phyloP scores from a whole-genome alignment of 208 protist genomes.

The Balamuthia mandrillaris region DNA sequence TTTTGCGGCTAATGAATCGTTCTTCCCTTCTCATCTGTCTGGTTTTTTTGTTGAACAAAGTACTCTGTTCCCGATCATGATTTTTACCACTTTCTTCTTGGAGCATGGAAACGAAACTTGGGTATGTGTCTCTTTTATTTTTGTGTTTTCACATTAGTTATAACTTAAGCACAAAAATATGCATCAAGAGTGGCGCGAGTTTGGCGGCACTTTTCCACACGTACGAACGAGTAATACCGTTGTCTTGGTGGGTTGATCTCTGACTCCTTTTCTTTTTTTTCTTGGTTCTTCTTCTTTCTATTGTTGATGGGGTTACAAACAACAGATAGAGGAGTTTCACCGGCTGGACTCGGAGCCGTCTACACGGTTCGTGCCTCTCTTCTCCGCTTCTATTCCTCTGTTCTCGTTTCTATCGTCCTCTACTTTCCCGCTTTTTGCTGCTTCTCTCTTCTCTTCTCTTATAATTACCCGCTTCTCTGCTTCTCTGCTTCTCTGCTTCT shows the following conservation, averaged over 20 bases:
- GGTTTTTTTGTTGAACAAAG: too few relatives aligned
- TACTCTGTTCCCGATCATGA: constrained; percentile 48
- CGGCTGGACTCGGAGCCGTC: not conserved
- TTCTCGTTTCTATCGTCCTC: not conserved
- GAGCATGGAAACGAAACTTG: constrained; percentile 57
- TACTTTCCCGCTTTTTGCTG: not conserved
- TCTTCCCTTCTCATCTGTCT: too few relatives aligned
- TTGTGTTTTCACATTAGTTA: not conserved
- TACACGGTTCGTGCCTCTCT: not conserved
- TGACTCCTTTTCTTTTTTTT: too few relatives aligned
- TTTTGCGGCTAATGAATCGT: too few relatives aligned
- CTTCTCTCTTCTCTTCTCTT: too few relatives aligned
- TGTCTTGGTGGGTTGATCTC: constrained; percentile 34
- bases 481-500: too few relatives aligned
- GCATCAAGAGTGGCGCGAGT: constrained; percentile 49
- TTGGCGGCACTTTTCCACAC: constrained; percentile 44
- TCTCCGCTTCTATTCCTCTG: not conserved
- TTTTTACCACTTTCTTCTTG: constrained; percentile 49
- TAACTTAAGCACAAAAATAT: not conserved
- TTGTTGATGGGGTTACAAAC: not conserved
- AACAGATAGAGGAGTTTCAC: constrained; percentile 42
- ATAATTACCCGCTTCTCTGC: too few relatives aligned
- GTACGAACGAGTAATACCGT: constrained; percentile 58
- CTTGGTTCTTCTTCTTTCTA: too few relatives aligned
- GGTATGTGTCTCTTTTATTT: not conserved